Evolutionary conservation across 768 basidiomycete genomes (phyloP), one percentile per base, ranked within the genome.

Genomic region (Dioszegia hungarica): DNA sequence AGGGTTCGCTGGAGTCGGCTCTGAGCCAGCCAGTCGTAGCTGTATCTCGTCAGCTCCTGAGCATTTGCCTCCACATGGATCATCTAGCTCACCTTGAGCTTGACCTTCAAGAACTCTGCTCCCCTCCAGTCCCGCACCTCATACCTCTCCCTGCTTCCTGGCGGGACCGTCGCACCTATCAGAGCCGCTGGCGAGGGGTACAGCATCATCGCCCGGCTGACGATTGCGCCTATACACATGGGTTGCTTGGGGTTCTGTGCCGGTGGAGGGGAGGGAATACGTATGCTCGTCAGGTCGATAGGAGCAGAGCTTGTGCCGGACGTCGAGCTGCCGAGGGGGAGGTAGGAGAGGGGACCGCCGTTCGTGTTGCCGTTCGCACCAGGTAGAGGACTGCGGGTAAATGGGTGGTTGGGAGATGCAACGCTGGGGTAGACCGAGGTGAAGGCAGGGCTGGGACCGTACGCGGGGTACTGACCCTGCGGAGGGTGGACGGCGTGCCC

Each of bases 71-170:
- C 22, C n/a, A n/a, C n/a, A n/a, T n/a, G n/a, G n/a, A n/a, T n/a
- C n/a, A n/a, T n/a, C 5, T 37, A 37, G 50, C 67, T 44, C 46
- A 73, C 73, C 58, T 75, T 75, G 22, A 75, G 61, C 58, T 67
- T 72, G 28, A 75, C 67, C 46, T 63, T 67, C 11, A 72, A 17
- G 27, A 69, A 48, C 55, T 72, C 70, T 17, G 61, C 61, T 8
- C 64, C 68, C 29, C 56, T 38, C 36, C 55, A 67, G 10, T 56
- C 31, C 37, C 49, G 20, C 8, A 68, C 44, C 27, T 64, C 58
- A 24, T 49, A 66, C 34, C 31, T 45, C 48, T 70, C 66, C 28
- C 44, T 61, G 9, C 51, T 40, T 1, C 56, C 63, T 17, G 34
- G 19, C 3, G 57, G 57, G 2, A 59, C 39, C n/a, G 54, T 47